Evolutionary conservation across 768 basidiomycete genomes (phyloP), one percentile per base, ranked within the genome.

Genomic region (Xerocomellus intermedius): DNA sequence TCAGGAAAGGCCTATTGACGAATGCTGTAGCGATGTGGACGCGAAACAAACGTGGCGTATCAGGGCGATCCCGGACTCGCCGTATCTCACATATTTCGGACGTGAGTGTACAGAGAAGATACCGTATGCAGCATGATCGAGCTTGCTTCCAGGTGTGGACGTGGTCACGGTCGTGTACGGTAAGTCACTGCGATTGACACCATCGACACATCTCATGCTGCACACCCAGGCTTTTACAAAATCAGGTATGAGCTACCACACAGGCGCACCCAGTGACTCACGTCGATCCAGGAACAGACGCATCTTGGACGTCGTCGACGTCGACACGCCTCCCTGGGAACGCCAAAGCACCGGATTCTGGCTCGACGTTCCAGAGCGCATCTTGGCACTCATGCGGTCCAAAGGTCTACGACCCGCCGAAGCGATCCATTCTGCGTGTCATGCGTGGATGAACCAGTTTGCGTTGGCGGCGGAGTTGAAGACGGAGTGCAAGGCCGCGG

Each of bases 351-450:
- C 80, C 2, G 92, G 93, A 1, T 73, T 84, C 55, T 94, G 92
- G 92, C 73, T 94, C 24, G 89, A 94, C 63, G 74, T 94, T 2
- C 86, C 89, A 0, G 73, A 72, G 24, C 33, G 67, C 0, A 74
- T 82, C 21, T 68, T 92, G 44, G 65, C 76, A 7, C 64, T 85
- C n/a, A 74, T 93, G 66, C 69, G 71, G 13, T 57, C 60, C 12
- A 83, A 85, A 58, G 73, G 71, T 5, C 78, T 91, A 39, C 82
- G 85, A 55, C 78, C 84, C 1, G 90, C 92, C 0, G 92, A 82
- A 46, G 88, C 86, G 0, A 91, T 95, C 45, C 93, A 96, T 64
- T 81, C 91, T 5, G 92, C 93, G 3, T 78, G 86, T 60, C 94
- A 96, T 65, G 90, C 90, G 0, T 79, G 94, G 62, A 71, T 95